These are phyloP conservation scores for Termitomyces heimii DNA, from an alignment of 768 basidiomycete genomes.

Conservation along the genomic window DNA sequence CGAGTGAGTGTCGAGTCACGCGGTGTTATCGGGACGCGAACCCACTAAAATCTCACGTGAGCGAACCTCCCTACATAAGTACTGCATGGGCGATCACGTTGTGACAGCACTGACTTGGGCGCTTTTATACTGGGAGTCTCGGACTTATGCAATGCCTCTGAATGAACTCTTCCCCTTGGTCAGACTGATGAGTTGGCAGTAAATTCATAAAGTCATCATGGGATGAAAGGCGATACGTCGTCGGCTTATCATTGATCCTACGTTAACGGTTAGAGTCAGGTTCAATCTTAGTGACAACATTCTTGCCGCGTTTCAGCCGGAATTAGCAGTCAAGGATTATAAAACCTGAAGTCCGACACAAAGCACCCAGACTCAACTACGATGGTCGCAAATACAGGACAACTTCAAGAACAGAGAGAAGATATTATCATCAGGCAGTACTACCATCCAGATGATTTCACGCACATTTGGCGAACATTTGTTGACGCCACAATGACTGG, in stretches of 20 bases:
- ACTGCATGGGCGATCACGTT: too few species aligned
- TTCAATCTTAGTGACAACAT: background rate
- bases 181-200: background rate
- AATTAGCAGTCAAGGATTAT: background rate
- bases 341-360: background rate
- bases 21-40: background rate
- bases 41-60: background rate
- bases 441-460: constrained; percentile 9
- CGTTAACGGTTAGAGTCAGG: background rate
- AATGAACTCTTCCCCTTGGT: background rate
- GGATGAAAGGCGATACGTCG: background rate
- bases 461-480: constrained; percentile 4
- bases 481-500: constrained; percentile 9
- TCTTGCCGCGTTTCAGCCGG: background rate
- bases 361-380: background rate
- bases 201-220: background rate
- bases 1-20: background rate
- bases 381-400: background rate
- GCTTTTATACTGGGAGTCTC: too few species aligned
- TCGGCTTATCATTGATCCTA: background rate
- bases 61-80: too few species aligned
- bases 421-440: constrained; percentile 4
- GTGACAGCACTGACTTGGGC: background rate
- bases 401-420: background rate
- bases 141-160: background rate